These are phyloP conservation scores for Zelopaecilomyces penicillatus DNA, from an alignment of 2,329 filamentous ascomycete genomes.

Conservation along the genomic window DNA sequence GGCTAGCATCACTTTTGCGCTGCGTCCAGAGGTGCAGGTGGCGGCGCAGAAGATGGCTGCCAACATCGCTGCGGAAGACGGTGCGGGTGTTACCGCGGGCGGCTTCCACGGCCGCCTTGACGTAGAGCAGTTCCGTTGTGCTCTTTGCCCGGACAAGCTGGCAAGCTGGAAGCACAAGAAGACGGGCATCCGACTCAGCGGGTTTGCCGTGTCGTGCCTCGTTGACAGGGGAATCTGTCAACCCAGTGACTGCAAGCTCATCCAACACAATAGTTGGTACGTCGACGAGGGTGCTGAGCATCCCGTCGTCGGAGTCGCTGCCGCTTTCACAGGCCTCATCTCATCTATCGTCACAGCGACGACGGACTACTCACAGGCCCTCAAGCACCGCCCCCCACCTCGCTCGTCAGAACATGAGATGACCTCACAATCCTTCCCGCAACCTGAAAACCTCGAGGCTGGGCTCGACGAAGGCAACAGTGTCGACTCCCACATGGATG, in stretches of 20 bases:
- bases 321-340: slow-evolving; percentile 57
- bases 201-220: slow-evolving; percentile 52
- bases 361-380: slow-evolving; percentile 13
- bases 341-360: slow-evolving; percentile 53
- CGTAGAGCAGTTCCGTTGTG: slow-evolving; percentile 47
- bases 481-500: neutral
- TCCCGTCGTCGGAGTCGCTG: slow-evolving; percentile 55
- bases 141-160: slow-evolving; percentile 45
- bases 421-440: neutral
- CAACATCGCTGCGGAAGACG: slow-evolving; percentile 46
- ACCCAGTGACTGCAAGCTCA: slow-evolving; percentile 49
- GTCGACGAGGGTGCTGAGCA: slow-evolving; percentile 57
- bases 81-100: slow-evolving; percentile 41
- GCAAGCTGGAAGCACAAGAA: slow-evolving; percentile 56
- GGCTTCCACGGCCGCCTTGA: slow-evolving; percentile 49
- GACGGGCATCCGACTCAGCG: slow-evolving; percentile 50
- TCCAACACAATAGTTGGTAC: slow-evolving; percentile 44
- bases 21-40: slow-evolving; percentile 39
- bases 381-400: slow-evolving; percentile 7
- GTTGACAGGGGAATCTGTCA: slow-evolving; percentile 46
- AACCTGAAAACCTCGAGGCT: neutral
- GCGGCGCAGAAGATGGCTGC: slow-evolving; percentile 35
- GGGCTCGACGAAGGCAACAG: neutral
- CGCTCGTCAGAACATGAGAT: neutral
- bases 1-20: slow-evolving; percentile 41